These are phyloP conservation scores for Rhizophagus prolifer DNA, from an alignment of 192 early-diverging fungal genomes.

Conservation along the genomic window DNA sequence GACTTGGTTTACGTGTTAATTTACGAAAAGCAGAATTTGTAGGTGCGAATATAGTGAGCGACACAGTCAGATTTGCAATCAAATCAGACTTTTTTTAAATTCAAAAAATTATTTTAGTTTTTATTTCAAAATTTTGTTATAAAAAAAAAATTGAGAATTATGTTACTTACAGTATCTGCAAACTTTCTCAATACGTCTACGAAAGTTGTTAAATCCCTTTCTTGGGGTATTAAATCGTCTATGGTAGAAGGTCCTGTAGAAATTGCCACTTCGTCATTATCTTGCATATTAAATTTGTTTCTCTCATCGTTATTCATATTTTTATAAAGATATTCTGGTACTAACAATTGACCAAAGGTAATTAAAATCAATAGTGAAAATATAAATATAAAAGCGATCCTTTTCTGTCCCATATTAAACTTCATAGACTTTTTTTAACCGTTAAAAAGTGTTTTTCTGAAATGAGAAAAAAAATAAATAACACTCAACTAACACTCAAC, in stretches of 20 bases:
- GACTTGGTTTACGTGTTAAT: neutral
- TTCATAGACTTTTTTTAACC: too few species aligned
- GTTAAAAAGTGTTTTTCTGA: too few species aligned
- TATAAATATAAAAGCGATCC: neutral
- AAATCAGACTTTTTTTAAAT: neutral
- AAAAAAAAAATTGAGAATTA: neutral
- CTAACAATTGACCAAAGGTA: neutral
- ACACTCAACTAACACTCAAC: too few species aligned
- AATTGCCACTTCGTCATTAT: neutral
- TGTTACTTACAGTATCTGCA: constrained; percentile 14
- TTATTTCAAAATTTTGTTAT: neutral
- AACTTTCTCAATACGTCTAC: constrained; percentile 9
- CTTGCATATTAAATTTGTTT: neutral
- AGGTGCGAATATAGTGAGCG: constrained; percentile 8
- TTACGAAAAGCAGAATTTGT: constrained; percentile 12
- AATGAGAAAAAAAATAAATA: too few species aligned
- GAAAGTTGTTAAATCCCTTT: constrained; percentile 27
- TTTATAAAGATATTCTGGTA: neutral
- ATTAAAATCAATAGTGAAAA: neutral
- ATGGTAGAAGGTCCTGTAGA: constrained; percentile 2
- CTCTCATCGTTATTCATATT: neutral
- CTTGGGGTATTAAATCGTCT: constrained; percentile 24
- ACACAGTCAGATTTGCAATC: neutral
- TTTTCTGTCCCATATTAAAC: neutral
- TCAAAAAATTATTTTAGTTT: neutral